Evolutionary conservation across 2,329 filamentous ascomycete species (phyloP).

Genomic region (Ophiocordyceps australis): DNA sequence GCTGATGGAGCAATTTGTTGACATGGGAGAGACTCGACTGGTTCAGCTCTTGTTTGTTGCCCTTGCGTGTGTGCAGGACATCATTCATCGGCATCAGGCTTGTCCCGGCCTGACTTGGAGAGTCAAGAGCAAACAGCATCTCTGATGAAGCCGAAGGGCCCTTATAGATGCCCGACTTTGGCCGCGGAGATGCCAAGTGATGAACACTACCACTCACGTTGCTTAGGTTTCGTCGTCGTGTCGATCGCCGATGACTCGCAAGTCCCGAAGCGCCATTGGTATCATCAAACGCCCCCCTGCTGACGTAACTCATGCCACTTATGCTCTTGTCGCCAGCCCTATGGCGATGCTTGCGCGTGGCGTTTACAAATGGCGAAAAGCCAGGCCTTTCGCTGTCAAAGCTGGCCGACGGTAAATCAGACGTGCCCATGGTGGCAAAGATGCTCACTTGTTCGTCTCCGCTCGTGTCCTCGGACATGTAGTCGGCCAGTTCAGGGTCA

Average conservation of each 20-base stretch:
- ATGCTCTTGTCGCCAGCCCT: conserved; percentile 61
- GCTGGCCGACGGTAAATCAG: conserved; percentile 43
- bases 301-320: conserved; percentile 49
- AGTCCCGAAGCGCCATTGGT: conserved; percentile 34
- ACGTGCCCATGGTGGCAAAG: conserved; percentile 55
- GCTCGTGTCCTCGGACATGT: conserved; percentile 90
- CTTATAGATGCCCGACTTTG: conserved; percentile 38
- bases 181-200: conserved; percentile 56
- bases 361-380: conserved; percentile 53
- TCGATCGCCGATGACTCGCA: conserved; percentile 39
- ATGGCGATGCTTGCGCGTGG: conserved; percentile 56
- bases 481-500: conserved; percentile 85
- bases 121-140: conserved; percentile 27
- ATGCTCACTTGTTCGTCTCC: conserved; percentile 84
- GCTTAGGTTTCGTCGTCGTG: conserved; percentile 66
- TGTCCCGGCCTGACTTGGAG: conserved; percentile 21
- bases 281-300: conserved; percentile 49
- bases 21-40: conserved; percentile 79
- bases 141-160: conserved; percentile 34
- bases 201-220: conserved; percentile 54
- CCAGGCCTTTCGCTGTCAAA: conserved; percentile 59
- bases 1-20: conserved; percentile 63
- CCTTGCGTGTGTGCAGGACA: conserved; percentile 58
- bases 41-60: conserved; percentile 70
- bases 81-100: conserved; percentile 59